Conservation (phyloP, 2,329 filamentous ascomycete genomes). For the Tolypocladium endophyticum region DNA sequence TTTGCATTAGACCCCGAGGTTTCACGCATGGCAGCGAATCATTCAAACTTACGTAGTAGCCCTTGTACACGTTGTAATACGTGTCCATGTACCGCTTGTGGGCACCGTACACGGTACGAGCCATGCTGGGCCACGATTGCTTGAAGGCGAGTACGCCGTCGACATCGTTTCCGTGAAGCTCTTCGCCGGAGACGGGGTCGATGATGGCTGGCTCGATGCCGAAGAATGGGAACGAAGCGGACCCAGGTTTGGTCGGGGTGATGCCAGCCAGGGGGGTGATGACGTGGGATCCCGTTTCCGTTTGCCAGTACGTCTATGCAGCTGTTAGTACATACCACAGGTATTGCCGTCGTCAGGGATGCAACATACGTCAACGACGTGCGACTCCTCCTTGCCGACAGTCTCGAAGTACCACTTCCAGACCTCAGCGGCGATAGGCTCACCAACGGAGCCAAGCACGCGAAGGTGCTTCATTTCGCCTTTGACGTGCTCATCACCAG, state of each 20-base stretch:
- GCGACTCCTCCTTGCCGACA: slow-evolving; percentile 86
- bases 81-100: slow-evolving; percentile 99
- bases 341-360: too few relatives aligned
- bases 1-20: neutral
- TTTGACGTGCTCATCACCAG: slow-evolving; percentile 86
- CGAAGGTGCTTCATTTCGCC: slow-evolving; percentile 81
- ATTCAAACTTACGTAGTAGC: slow-evolving; percentile 76
- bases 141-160: slow-evolving; percentile 96
- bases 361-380: slow-evolving; percentile 76
- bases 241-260: slow-evolving; percentile 93
- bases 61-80: slow-evolving; percentile 94
- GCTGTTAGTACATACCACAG: slow-evolving; percentile 7
- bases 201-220: slow-evolving; percentile 97
- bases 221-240: slow-evolving; percentile 93
- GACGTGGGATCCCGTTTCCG: slow-evolving; percentile 92
- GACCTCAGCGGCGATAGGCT: slow-evolving; percentile 94
- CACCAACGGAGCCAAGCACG: slow-evolving; percentile 87
- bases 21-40: neutral
- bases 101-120: slow-evolving; percentile 91
- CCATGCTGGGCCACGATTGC: slow-evolving; percentile 97
- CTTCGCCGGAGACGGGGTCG: slow-evolving; percentile 87
- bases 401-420: slow-evolving; percentile 99
- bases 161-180: slow-evolving; percentile 90
- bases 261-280: slow-evolving; percentile 89
- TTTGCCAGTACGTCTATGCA: slow-evolving; percentile 95